Base-by-base conservation (phyloP, 768 basidiomycete species). In the Fomitopsis pulvina region DNA sequence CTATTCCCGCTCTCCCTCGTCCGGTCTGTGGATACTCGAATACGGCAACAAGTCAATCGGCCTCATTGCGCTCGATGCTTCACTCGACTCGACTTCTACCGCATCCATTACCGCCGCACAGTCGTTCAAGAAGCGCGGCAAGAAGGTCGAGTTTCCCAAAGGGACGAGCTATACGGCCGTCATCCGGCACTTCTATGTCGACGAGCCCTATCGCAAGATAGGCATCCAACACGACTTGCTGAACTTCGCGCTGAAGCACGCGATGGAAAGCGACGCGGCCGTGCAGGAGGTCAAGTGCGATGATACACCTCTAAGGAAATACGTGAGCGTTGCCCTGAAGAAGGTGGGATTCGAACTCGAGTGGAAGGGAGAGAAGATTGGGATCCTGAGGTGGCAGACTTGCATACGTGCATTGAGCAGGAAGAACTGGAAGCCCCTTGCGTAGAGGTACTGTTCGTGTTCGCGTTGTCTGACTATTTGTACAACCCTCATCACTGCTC, bases 131-230 rank as follows among this genome's bases (percentile, higher is more conserved):
- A 45, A 52, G 21, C 34, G 45, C 22, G n/a, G 27, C 50, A 55
- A 60, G 34, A 51, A 54, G 11, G 57, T 42, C 16, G 50, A 60
- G 34, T 39, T 53, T 18, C 58, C 63, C 46, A 65, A 58, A 21
- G 67, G 71, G 30, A 67, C 72, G 27, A 70, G 79, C n/a, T 60
- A 64, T 37, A 70, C 72, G n/a, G 88, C 82, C 10, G 67, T 72
- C 16, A 80, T 91, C 56, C 81, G 86, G 26, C 88, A 91, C 62
- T 83, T 89, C 64, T 83, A 78, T 57, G 76, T 86, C 22, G 83
- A 87, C 34, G 82, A 83, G 55, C 69, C 68, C 14, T 90, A 79
- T 57, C 77, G 85, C 44, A 56, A 57, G 7, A 66, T 76, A 21
- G 70, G 70, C 11, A 71, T 86, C 38, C 85, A 89, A 60, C 67